These are phyloP conservation scores for Trichoderma oligosporum DNA, from an alignment of 2,329 filamentous ascomycete genomes.

Conservation along the genomic window DNA sequence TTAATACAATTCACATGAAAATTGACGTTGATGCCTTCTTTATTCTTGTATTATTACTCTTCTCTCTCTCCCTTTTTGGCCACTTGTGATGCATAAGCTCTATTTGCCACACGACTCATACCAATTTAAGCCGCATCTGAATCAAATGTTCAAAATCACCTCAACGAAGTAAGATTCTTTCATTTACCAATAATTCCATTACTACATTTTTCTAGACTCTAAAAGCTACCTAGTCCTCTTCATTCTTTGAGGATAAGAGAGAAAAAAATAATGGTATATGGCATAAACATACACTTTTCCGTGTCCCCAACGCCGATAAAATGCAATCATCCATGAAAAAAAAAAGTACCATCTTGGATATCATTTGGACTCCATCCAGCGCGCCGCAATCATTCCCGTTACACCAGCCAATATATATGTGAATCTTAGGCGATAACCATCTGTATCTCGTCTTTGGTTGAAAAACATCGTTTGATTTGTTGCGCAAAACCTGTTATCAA, in stretches of 20 bases:
- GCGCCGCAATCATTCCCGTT: neutral
- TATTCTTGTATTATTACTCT: neutral
- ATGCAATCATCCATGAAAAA: neutral
- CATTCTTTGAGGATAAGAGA: conserved; percentile 22
- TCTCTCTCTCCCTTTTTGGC: neutral
- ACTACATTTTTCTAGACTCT: conserved; percentile 16
- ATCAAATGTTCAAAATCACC: neutral
- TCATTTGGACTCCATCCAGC: neutral
- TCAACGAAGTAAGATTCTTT: neutral
- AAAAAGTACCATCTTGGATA: neutral
- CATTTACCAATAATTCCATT: neutral
- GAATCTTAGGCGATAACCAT: conserved; percentile 6
- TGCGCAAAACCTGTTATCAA: conserved; percentile 23
- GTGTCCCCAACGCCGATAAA: conserved; percentile 11
- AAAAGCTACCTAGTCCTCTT: conserved; percentile 18
- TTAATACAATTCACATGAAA: no score
- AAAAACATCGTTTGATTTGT: conserved; percentile 6
- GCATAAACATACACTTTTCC: conserved; percentile 22
- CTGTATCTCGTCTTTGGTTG: neutral
- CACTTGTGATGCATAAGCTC: no score
- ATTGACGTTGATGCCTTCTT: neutral
- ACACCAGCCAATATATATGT: neutral
- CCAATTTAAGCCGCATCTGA: neutral
- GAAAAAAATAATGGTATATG: conserved; percentile 13
- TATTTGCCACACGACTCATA: no score